phyloP scores from a whole-genome alignment of 495 filamentous ascomycete genomes.

The Neurospora sp. region DNA sequence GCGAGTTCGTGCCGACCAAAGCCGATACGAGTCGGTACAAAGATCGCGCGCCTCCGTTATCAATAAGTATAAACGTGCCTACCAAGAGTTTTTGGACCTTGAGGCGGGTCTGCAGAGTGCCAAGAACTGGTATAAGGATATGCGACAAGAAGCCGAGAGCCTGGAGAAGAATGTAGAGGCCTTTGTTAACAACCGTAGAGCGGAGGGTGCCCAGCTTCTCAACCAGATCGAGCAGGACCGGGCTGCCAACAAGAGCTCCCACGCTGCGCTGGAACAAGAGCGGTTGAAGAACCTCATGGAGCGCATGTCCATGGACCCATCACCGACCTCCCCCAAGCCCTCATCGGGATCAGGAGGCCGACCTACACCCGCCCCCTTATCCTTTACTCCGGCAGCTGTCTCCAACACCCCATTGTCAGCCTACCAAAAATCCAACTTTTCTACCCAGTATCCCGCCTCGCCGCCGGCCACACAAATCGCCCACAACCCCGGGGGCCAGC shows the following conservation, averaged over 20 bases:
- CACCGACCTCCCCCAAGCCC: slow-evolving; percentile 30
- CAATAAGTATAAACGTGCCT: slow-evolving; percentile 80
- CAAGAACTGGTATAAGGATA: slow-evolving; percentile 87
- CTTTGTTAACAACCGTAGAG: slow-evolving; percentile 88
- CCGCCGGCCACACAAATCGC: slow-evolving; percentile 38
- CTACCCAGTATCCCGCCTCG: slow-evolving; percentile 40
- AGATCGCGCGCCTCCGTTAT: slow-evolving; percentile 73
- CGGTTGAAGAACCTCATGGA: slow-evolving; percentile 87
- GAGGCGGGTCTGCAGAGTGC: slow-evolving; percentile 75
- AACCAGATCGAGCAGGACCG: slow-evolving; percentile 77
- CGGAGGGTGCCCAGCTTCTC: slow-evolving; percentile 83
- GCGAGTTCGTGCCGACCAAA: slow-evolving; percentile 85
- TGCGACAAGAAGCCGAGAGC: slow-evolving; percentile 89
- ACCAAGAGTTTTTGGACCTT: slow-evolving; percentile 89
- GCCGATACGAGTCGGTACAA: slow-evolving; percentile 82
- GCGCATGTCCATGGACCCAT: slow-evolving; percentile 71
- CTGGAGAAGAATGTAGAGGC: slow-evolving; percentile 94
- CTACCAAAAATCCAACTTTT: slow-evolving; percentile 38
- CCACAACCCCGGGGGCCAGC: slow-evolving; percentile 15
- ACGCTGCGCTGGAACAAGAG: slow-evolving; percentile 79
- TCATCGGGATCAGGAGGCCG: slow-evolving; percentile 13
- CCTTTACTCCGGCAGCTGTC: slow-evolving; percentile 10
- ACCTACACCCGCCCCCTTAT: slow-evolving; percentile 37
- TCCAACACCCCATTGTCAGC: slow-evolving; percentile 22
- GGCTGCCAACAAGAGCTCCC: slow-evolving; percentile 53